Evolutionary conservation across 129 eudicot species (phyloP), one percentile per base, ranked within the genome.

Genomic region (Solidago caesia): DNA sequence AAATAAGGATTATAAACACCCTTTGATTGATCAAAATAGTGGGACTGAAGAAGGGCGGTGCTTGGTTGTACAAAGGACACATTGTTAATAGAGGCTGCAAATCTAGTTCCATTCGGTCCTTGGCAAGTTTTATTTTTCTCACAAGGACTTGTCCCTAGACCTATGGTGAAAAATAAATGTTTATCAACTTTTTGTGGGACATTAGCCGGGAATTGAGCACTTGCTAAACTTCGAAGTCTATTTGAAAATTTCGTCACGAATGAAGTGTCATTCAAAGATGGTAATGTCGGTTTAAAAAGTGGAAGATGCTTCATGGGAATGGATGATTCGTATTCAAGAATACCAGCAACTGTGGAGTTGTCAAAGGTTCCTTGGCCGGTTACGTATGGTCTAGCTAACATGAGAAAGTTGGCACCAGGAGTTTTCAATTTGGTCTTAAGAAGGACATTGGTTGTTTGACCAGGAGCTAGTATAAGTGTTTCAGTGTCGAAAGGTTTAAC

Each of bases 371-470:
- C 82, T 29, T 39, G 76, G 1, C 83, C 83, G 0, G 83, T 77
- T 16, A 64, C 42, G 74, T 81, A 46, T n/a, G 72, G 41, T 53
- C 67, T 29, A 61, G 70, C 72, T 52, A 16, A 27, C 72, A 72
- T 49, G 7, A 49, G 11, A 79, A 79, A 45, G 47, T 58, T 73
- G 80, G 90, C 86, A 45, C 72, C 55, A 0, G 94, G 94, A 45
- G 63, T 79, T 15, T 64, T n/a, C 0, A 85, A 26, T 47, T 55
- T 79, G n/a, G 94, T 85, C 41, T 78, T 83, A 41, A 88, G 85
- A 44, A 88, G 86, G 39, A 83, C 85, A 42, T 88, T 85, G 43
- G 88, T 75, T 56, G 94, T 88, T 71, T 88, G 94, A 57, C 94
- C 94, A 1, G 94, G 90, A 27, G 86, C 53, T 8, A 88, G 67